Evolutionary conservation across 2,329 filamentous ascomycete species (phyloP).

Genomic region (Phialemonium atrogriseum): DNA sequence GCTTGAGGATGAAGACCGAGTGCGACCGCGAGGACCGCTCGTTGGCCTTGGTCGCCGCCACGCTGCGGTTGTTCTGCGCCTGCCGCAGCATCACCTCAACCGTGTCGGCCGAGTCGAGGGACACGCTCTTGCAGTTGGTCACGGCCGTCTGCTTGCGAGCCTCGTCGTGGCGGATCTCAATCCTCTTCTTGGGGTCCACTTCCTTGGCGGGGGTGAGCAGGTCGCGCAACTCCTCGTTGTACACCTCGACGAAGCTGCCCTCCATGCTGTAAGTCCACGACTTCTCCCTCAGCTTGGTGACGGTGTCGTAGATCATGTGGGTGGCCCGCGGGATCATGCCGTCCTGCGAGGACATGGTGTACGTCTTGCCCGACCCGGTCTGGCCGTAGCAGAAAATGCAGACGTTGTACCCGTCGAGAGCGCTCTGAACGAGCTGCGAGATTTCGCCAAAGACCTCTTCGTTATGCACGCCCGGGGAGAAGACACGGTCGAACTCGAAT

Average conservation of each 20-base stretch:
- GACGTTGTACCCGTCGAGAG: slow-evolving; percentile 94
- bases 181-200: slow-evolving; percentile 69
- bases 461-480: slow-evolving; percentile 70
- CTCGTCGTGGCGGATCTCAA: slow-evolving; percentile 84
- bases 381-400: slow-evolving; percentile 99
- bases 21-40: slow-evolving; percentile 90
- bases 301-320: slow-evolving; percentile 86
- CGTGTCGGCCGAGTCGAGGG: slow-evolving; percentile 68
- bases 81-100: slow-evolving; percentile 73
- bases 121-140: slow-evolving; percentile 68
- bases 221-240: slow-evolving; percentile 96
- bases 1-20: slow-evolving; percentile 90
- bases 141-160: slow-evolving; percentile 74
- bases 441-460: slow-evolving; percentile 91
- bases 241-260: slow-evolving; percentile 93
- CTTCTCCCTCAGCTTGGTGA: slow-evolving; percentile 75
- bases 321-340: slow-evolving; percentile 95
- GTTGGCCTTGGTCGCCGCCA: slow-evolving; percentile 96
- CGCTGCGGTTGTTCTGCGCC: slow-evolving; percentile 79
- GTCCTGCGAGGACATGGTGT: slow-evolving; percentile 84
- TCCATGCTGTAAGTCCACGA: slow-evolving; percentile 94
- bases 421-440: slow-evolving; percentile 91
- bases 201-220: slow-evolving; percentile 58
- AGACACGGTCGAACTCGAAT: slow-evolving; percentile 92
- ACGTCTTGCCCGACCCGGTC: slow-evolving; percentile 93